These are phyloP conservation scores for Cercospora canescens DNA, from an alignment of 2,329 filamentous ascomycete species.

Conservation along the genomic window DNA sequence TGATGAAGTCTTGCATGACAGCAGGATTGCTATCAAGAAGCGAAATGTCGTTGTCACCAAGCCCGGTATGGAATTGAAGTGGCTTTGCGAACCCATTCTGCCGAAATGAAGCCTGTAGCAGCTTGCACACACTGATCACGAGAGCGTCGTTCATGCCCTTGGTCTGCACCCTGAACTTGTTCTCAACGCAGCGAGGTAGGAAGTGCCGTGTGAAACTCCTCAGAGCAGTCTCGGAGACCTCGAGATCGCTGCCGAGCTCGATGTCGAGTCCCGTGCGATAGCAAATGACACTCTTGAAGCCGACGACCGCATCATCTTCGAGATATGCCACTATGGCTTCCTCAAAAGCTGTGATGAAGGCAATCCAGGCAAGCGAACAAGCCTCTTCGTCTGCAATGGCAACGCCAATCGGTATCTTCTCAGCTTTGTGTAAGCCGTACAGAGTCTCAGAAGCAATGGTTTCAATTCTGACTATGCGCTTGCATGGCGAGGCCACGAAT, in stretches of 20 bases:
- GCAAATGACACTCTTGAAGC: constrained; percentile 82
- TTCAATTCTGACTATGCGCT: constrained; percentile 77
- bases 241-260: constrained; percentile 48
- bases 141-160: constrained; percentile 69
- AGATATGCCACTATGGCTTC: constrained; percentile 58
- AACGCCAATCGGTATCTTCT: constrained; percentile 30
- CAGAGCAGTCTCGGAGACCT: constrained; percentile 33
- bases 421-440: constrained; percentile 45
- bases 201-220: constrained; percentile 42
- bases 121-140: constrained; percentile 62
- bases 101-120: constrained; percentile 52
- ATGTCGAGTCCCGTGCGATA: constrained; percentile 74
- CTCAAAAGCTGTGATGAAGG: constrained; percentile 53
- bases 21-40: constrained; percentile 71
- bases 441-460: constrained; percentile 65
- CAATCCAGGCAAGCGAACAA: constrained; percentile 38
- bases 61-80: constrained; percentile 79
- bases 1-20: constrained; percentile 72
- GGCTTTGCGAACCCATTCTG: constrained; percentile 60
- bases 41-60: constrained; percentile 77
- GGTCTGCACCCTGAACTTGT: constrained; percentile 57
- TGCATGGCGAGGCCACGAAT: constrained; percentile 64
- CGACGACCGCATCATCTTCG: constrained; percentile 67
- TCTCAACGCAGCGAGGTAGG: constrained; percentile 40
- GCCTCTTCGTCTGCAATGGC: constrained; percentile 34